Conservation (phyloP, 1,284 basidiomycete genomes). For the Afroboletus lepidellus region DNA sequence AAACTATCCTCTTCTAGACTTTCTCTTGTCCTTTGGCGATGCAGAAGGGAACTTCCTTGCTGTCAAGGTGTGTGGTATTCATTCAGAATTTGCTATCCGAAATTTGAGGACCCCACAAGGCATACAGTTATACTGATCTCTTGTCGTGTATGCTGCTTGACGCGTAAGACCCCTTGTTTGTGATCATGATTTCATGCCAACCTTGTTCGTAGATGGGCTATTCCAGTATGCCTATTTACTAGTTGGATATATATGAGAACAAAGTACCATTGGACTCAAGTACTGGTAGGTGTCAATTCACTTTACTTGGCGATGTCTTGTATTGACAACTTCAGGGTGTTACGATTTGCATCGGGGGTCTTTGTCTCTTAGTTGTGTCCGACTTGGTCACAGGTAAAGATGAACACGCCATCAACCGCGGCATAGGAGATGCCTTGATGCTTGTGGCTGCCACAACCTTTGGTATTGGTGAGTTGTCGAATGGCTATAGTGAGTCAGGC, state of each 20-base stretch:
- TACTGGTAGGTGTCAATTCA: conserved; percentile 47
- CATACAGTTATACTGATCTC: conserved; percentile 81
- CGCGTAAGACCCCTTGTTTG: conserved; percentile 50
- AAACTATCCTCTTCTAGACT: conserved; percentile 44
- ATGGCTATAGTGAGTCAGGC: not conserved
- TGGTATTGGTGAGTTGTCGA: conserved; percentile 65
- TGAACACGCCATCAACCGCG: conserved; percentile 58
- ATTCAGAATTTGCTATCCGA: not conserved
- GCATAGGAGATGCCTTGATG: conserved; percentile 81
- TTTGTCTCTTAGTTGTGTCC: conserved; percentile 73
- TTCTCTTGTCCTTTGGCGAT: conserved; percentile 73
- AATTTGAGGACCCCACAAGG: conserved; percentile 37
- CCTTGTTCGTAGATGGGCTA: conserved; percentile 62
- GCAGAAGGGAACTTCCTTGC: conserved; percentile 83
- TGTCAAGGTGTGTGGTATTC: conserved; percentile 52
- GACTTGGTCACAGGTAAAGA: conserved; percentile 69
- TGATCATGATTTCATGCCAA: conserved; percentile 1
- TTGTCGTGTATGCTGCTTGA: conserved; percentile 87
- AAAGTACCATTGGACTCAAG: conserved; percentile 78
- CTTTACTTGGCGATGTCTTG: not conserved
- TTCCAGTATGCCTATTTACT: conserved; percentile 78
- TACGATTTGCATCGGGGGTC: conserved; percentile 65
- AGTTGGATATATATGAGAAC: conserved; percentile 78
- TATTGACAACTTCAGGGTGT: conserved; percentile 51
- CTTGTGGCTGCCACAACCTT: conserved; percentile 80